Evolutionary conservation across 306 rosid species (phyloP).

Genomic region (Inga oerstediana): DNA sequence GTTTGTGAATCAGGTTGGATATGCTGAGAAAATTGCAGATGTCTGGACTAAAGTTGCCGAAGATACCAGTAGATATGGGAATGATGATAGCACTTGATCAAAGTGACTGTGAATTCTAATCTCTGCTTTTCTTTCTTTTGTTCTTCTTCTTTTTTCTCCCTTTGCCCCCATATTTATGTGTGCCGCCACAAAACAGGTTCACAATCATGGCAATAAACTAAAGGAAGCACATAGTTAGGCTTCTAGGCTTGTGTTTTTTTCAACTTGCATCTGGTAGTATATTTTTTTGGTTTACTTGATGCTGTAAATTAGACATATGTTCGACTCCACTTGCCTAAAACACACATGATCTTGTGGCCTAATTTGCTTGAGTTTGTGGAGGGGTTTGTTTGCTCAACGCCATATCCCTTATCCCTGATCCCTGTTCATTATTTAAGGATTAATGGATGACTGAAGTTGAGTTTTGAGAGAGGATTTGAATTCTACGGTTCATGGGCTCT

Average conservation of each 20-base stretch:
- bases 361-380: neutral
- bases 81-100: slow-evolving; percentile 61
- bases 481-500: neutral
- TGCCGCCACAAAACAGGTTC: slow-evolving; percentile 19
- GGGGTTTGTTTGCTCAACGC: neutral
- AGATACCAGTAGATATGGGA: slow-evolving; percentile 65
- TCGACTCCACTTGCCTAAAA: slow-evolving; percentile 6
- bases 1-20: slow-evolving; percentile 71
- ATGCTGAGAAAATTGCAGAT: slow-evolving; percentile 90
- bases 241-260: slow-evolving; percentile 32
- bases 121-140: neutral
- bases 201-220: slow-evolving; percentile 43
- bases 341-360: neutral
- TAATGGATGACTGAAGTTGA: neutral
- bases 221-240: slow-evolving; percentile 28
- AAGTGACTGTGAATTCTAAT: slow-evolving; percentile 45
- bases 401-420: neutral
- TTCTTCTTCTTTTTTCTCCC: neutral
- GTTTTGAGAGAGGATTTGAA: neutral
- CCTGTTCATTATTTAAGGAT: neutral
- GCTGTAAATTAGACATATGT: slow-evolving; percentile 42
- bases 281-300: slow-evolving; percentile 19
- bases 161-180: slow-evolving; percentile 35
- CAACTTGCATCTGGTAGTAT: slow-evolving; percentile 30
- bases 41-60: slow-evolving; percentile 91